These are phyloP conservation scores for Hypoxylon sp. DNA, from an alignment of 2,329 filamentous ascomycete species.

Conservation along the genomic window DNA sequence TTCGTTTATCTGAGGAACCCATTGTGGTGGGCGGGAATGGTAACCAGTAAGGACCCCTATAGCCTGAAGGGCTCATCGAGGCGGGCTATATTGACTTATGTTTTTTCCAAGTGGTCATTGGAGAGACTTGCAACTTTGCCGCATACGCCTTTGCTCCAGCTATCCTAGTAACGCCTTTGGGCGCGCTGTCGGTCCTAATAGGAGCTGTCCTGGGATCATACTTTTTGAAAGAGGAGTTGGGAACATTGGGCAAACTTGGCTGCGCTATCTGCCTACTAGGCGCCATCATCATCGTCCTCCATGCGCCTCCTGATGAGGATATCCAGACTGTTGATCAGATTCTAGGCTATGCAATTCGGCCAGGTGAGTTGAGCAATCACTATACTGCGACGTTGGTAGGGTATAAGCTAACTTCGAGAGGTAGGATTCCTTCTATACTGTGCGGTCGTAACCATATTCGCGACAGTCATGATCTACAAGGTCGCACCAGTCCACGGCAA, in stretches of 20 bases:
- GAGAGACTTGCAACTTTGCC: constrained; percentile 96
- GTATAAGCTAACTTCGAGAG: constrained; percentile 39
- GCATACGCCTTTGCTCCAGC: constrained; percentile 98
- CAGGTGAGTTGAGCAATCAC: constrained; percentile 69
- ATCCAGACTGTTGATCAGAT: constrained; percentile 94
- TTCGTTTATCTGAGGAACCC: constrained; percentile 94
- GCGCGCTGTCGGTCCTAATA: constrained; percentile 93
- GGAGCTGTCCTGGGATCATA: constrained; percentile 95
- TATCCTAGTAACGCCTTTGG: constrained; percentile 96
- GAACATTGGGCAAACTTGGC: constrained; percentile 90
- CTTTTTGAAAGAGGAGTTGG: constrained; percentile 89
- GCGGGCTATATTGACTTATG: constrained; percentile 34
- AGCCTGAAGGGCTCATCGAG: neutral
- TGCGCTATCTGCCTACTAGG: constrained; percentile 97
- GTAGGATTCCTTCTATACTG: constrained; percentile 92
- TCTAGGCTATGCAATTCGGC: constrained; percentile 87
- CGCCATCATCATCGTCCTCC: constrained; percentile 96
- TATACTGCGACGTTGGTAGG: neutral
- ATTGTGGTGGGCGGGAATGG: constrained; percentile 97
- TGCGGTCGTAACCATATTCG: constrained; percentile 82
- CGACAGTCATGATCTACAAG: constrained; percentile 95
- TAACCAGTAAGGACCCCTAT: constrained; percentile 74
- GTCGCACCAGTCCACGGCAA: constrained; percentile 90
- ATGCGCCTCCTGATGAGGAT: constrained; percentile 93
- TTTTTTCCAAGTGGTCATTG: constrained; percentile 77